Conservation (phyloP, 306 rosid genomes). For the Vigna mungo region DNA sequence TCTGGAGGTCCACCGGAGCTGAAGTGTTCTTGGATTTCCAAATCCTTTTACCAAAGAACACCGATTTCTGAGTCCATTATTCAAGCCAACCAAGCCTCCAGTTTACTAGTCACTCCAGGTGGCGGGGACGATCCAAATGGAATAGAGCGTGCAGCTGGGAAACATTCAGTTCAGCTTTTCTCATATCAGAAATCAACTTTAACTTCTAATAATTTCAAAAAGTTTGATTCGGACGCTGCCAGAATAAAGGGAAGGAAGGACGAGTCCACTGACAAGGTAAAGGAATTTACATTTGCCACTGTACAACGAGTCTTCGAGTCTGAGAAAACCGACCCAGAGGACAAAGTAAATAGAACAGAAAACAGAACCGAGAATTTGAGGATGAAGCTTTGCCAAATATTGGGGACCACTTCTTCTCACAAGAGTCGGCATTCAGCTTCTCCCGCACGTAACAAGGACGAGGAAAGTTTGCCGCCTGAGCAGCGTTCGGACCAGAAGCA, state of each 20-base stretch:
- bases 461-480: conserved; percentile 49
- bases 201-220: conserved; percentile 53
- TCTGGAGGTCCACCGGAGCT: conserved; percentile 49
- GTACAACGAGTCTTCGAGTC: conserved; percentile 46
- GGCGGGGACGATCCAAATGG: conserved; percentile 51
- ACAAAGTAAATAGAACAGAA: conserved; percentile 58
- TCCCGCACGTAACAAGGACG: conserved; percentile 48
- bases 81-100: conserved; percentile 53
- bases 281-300: conserved; percentile 63
- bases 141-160: conserved; percentile 49
- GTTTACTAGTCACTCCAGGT: conserved; percentile 53
- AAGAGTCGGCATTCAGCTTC: conserved; percentile 55
- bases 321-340: conserved; percentile 50
- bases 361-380: conserved; percentile 74
- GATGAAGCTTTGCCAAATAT: conserved; percentile 84
- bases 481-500: conserved; percentile 53
- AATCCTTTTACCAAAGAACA: conserved; percentile 51
- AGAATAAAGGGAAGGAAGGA: conserved; percentile 60
- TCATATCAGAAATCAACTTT: conserved; percentile 53
- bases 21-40: conserved; percentile 61
- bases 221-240: conserved; percentile 51
- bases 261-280: conserved; percentile 46
- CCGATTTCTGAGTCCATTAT: conserved; percentile 52
- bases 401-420: conserved; percentile 73
- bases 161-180: conserved; percentile 48